Evolutionary conservation across 2,329 filamentous ascomycete genomes (phyloP).

Genomic region (Monosporascus sp.): DNA sequence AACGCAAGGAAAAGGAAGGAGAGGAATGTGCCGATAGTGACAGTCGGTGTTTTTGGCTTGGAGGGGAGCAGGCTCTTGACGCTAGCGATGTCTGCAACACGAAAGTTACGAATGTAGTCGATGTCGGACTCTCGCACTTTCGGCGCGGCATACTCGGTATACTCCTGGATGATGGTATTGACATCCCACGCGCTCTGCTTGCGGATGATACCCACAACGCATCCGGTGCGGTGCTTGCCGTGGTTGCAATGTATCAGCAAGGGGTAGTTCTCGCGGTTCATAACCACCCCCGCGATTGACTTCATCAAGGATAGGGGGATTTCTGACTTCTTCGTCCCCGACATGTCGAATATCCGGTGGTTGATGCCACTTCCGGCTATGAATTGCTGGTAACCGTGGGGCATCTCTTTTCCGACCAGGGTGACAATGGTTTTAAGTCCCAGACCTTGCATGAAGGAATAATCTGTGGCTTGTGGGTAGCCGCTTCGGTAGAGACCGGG

Average conservation of each 20-base stretch:
- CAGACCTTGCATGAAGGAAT: conserved; percentile 61
- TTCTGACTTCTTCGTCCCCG: conserved; percentile 78
- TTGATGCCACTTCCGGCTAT: conserved; percentile 61
- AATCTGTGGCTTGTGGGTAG: conserved; percentile 68
- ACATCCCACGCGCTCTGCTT: conserved; percentile 65
- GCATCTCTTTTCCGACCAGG: conserved; percentile 57
- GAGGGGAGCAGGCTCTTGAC: neutral
- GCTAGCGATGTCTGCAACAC: conserved; percentile 29
- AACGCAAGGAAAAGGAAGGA: conserved; percentile 11
- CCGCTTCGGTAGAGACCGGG: conserved; percentile 75
- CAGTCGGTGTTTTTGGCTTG: neutral
- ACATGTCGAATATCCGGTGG: conserved; percentile 71
- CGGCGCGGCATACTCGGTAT: conserved; percentile 57
- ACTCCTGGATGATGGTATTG: conserved; percentile 63
- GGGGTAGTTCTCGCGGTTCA: conserved; percentile 70
- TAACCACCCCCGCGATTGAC: conserved; percentile 63
- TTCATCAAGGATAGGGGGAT: conserved; percentile 64
- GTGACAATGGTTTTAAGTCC: conserved; percentile 74
- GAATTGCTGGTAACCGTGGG: conserved; percentile 52
- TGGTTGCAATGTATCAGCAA: conserved; percentile 90
- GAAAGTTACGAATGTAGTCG: conserved; percentile 50
- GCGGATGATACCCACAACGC: conserved; percentile 75
- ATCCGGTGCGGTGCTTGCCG: conserved; percentile 87
- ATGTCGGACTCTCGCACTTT: conserved; percentile 57
- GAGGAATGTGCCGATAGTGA: conserved; percentile 7